Evolutionary conservation across 2,329 filamentous ascomycete genomes (phyloP), one percentile per base, ranked within the genome.

Genomic region (Hymenoscyphus repandus): DNA sequence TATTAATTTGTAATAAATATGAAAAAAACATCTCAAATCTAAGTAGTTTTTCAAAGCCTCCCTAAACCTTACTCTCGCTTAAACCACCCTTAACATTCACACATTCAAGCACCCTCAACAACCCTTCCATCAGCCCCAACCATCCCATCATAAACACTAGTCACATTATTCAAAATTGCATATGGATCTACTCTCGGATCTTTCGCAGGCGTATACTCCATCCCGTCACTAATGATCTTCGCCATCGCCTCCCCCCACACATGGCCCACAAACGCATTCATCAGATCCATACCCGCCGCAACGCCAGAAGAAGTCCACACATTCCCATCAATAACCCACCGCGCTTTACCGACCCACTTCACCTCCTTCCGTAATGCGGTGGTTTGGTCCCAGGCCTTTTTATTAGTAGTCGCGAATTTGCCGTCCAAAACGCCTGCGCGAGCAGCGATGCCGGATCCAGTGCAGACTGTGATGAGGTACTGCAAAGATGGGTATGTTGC

Each of bases 281-380:
- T 77, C 52, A 78, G 69, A 69, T 86, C 82, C 41, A 83, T 83
- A 0, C 82, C 82, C 1, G 82, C 81, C 46, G 74, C 75, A 5
- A 85, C 74, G 0, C 85, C 83, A 0, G 80, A 82, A 2, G 78
- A 79, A 3, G 78, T 80, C 82, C 83, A 88, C 6, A 86, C 69
- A 51, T 85, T 83, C 3, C 79, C 82, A 65, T 87, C 83, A 0
- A 73, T 69, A 0, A 85, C 78, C 78, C 81, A 52, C 36, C 85
- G 72, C 17, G 84, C 84, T 27, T 74, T 72, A 0, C 72, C 67
- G 22, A 83, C 72, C 84, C 84, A 88, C 0, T 77, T 65, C 0
- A 83, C 79, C 0, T 72, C 67, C 0, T 74, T 71, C 0, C 77
- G 73, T 47, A 73, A 66, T 1, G 68, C 62, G 1, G 68, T 75